Base-by-base conservation (phyloP, 768 basidiomycete genomes). In the Boletus rubropictus region DNA sequence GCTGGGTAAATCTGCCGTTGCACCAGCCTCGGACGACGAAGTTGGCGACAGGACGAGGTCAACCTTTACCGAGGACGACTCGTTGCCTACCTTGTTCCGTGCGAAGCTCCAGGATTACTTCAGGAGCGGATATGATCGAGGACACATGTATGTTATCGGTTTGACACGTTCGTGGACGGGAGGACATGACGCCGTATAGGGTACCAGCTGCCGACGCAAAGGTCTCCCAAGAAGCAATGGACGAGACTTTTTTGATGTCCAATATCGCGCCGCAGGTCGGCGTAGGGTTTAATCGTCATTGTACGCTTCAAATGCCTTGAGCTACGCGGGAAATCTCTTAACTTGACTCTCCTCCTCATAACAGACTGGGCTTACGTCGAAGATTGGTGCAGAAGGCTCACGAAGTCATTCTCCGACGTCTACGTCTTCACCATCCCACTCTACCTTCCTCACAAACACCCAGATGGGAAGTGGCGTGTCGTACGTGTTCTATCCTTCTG, bases 251-350 rank as follows among this genome's bases (percentile, higher is more conserved):
- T 66, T 70, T 90, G 29, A 69, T 99, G 37, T 84, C 90, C 0
- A 99, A 99, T 60, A 96, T 99, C 43, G 95, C 96, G 5, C 96
- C 96, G 35, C 96, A 99, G 75, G 92, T 99, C 21, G 96, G 96
- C 1, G 89, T 80, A 33, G 96, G 95, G 0, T 99, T 98, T 74
- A 99, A 98, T 62, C 76, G 96, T 45, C 93, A 98, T 62, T 99
- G 94, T 93, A 57, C 51, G 55, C 36, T 33, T 35, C 40, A 10
- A 12, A 15, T 5, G 0, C 27, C n/a, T 12, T n/a, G 3, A 17
- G 22, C 18, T 27, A 1, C 28, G 18, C 11, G n/a, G n/a, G n/a
- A 7, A 21, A 1, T 14, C 37, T 27, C 8, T 12, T 24, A 11
- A 10, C 33, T 20, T 39, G 39, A 44, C 33, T 17, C 28, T 25